Evolutionary conservation across 2,329 filamentous ascomycete genomes (phyloP).

Genomic region (Beauveria medogensis): DNA sequence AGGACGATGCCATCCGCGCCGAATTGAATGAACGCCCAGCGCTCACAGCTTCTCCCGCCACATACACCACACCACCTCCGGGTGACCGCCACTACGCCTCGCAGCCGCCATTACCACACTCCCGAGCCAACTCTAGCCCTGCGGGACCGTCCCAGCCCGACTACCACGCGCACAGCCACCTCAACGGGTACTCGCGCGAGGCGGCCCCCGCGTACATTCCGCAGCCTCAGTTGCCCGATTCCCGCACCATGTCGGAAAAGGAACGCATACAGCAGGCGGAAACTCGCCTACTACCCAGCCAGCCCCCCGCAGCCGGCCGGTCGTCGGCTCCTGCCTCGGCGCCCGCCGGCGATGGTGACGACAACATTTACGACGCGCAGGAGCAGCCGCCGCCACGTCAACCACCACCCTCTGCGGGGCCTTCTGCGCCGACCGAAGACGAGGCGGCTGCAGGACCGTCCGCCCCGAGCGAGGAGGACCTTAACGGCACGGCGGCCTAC

Average conservation of each 20-base stretch:
- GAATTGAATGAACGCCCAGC: constrained; percentile 16
- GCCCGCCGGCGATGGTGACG: constrained; percentile 26
- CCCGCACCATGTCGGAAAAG: constrained; percentile 68
- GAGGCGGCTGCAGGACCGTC: constrained; percentile 28
- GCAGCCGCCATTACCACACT: constrained; percentile 8
- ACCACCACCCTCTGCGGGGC: constrained; percentile 10
- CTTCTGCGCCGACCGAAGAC: constrained; percentile 13
- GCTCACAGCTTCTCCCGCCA: constrained; percentile 15
- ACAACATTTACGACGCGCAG: constrained; percentile 44
- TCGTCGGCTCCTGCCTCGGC: constrained; percentile 18
- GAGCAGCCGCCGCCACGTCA: constrained; percentile 25
- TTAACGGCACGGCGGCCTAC: constrained; percentile 21
- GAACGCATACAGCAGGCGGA: constrained; percentile 72
- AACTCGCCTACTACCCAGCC: constrained; percentile 70
- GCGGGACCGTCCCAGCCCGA: constrained; percentile 8
- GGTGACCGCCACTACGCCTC: constrained; percentile 24
- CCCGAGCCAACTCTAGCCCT: constrained; percentile 13
- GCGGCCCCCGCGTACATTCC: constrained; percentile 44
- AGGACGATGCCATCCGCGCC: constrained; percentile 21
- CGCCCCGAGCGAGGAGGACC: constrained; percentile 38
- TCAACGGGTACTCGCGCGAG: constrained; percentile 15
- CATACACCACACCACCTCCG: constrained; percentile 22
- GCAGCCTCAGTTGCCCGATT: constrained; percentile 50
- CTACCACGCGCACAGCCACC: constrained; percentile 5
- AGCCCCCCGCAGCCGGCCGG: constrained; percentile 44